Conservation (phyloP, 2,329 filamentous ascomycete genomes). For the Grosmannia serpens region DNA sequence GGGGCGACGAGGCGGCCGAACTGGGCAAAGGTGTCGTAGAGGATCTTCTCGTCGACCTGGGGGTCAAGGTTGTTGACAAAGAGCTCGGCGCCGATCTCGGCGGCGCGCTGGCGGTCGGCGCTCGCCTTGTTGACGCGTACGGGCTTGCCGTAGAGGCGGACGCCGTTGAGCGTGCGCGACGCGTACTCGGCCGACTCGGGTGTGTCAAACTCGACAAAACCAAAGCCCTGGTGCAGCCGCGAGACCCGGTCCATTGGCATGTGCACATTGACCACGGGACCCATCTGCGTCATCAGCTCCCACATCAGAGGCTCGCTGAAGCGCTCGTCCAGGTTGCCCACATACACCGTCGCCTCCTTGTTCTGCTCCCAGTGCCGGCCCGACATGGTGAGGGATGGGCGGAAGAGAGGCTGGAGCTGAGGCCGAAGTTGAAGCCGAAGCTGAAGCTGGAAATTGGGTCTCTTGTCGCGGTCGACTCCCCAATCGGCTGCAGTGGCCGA, state of each 20-base stretch:
- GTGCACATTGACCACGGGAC: conserved; percentile 95
- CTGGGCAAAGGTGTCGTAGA: conserved; percentile 87
- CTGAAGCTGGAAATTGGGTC: too few relatives aligned
- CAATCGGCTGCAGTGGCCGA: too few relatives aligned
- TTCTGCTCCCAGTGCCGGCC: conserved; percentile 68
- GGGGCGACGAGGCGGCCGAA: conserved; percentile 77
- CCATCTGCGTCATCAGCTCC: conserved; percentile 97
- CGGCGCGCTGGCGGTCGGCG: conserved; percentile 87
- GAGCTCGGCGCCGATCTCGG: conserved; percentile 91
- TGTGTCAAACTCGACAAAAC: conserved; percentile 95
- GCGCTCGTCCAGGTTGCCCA: conserved; percentile 96
- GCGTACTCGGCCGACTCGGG: conserved; percentile 96
- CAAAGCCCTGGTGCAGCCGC: conserved; percentile 92
- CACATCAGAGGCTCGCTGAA: conserved; percentile 82
- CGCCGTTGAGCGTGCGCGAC: conserved; percentile 90
- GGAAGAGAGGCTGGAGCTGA: neutral
- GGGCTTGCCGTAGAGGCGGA: conserved; percentile 85
- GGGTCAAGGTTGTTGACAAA: conserved; percentile 93
- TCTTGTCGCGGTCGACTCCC: neutral
- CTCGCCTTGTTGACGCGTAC: conserved; percentile 89
- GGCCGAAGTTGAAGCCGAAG: neutral
- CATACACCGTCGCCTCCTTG: conserved; percentile 95
- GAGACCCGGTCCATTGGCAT: conserved; percentile 97
- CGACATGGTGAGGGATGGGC: conserved; percentile 15
- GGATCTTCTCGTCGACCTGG: conserved; percentile 88